Percentiles rank a stretch among this genome's conserved stretches.
Conservation (phyloP, 225 moss, liverwort and hornwort genomes). For the Pleurozium schreberi region DNA sequence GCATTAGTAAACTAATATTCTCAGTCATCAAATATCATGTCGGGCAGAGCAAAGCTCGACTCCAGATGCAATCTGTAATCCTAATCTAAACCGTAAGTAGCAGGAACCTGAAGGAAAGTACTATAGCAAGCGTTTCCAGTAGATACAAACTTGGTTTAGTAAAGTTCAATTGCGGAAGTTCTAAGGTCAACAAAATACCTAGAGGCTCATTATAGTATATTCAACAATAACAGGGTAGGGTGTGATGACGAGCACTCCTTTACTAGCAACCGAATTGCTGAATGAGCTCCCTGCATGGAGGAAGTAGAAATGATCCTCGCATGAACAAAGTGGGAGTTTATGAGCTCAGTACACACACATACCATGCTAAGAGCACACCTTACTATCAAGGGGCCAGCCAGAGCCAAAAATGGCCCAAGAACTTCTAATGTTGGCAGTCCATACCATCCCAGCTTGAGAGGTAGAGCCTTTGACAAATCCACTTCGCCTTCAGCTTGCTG, state of each 20-base stretch:
- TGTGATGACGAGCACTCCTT: background rate
- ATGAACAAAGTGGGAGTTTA: background rate
- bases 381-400: conserved; percentile 69
- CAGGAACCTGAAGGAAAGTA: background rate
- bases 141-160: background rate
- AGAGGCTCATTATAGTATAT: background rate
- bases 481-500: background rate
- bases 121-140: background rate
- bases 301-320: background rate
- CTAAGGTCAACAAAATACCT: background rate
- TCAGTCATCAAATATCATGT: background rate
- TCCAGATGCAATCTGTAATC: background rate
- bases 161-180: background rate
- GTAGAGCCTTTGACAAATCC: conserved; percentile 12
- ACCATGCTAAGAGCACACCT: conserved; percentile 73
- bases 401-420: conserved; percentile 55
- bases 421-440: conserved; percentile 54
- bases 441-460: conserved; percentile 68
- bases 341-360: conserved; percentile 21
- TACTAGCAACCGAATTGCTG: background rate
- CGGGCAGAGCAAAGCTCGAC: background rate
- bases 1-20: background rate
- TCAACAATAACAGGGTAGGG: background rate
- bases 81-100: background rate
- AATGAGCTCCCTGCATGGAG: background rate